Conservation (phyloP, 2,329 filamentous ascomycete genomes). For the Cercospora canescens region DNA sequence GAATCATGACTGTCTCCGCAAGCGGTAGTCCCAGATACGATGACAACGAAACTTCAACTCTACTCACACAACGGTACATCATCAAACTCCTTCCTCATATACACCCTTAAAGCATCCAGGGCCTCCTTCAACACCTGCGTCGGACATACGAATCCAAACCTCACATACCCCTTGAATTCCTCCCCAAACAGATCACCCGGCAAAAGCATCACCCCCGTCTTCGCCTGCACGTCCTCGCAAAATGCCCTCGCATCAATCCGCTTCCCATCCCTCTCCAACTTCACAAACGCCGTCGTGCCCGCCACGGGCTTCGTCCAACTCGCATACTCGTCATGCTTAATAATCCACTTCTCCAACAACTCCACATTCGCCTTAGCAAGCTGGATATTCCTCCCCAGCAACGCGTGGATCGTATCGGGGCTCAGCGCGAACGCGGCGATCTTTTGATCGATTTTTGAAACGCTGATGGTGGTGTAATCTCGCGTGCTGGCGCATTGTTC, state of each 20-base stretch:
- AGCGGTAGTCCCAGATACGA: neutral
- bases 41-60: neutral
- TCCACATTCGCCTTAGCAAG: slow-evolving; percentile 68
- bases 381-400: slow-evolving; percentile 64
- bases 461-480: slow-evolving; percentile 84
- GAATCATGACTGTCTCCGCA: neutral
- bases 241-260: slow-evolving; percentile 72
- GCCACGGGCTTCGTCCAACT: slow-evolving; percentile 74
- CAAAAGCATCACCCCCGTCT: slow-evolving; percentile 71
- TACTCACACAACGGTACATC: slow-evolving; percentile 42
- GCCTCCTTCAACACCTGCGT: slow-evolving; percentile 69
- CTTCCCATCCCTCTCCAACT: slow-evolving; percentile 62
- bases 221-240: slow-evolving; percentile 66
- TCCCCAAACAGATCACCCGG: slow-evolving; percentile 73
- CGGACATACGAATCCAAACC: slow-evolving; percentile 74
- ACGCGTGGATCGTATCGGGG: slow-evolving; percentile 60
- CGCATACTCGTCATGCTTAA: slow-evolving; percentile 62
- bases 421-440: slow-evolving; percentile 75
- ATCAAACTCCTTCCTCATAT: slow-evolving; percentile 58
- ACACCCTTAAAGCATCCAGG: slow-evolving; percentile 56
- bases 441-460: slow-evolving; percentile 78
- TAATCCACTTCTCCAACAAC: slow-evolving; percentile 67
- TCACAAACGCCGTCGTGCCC: slow-evolving; percentile 77
- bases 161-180: slow-evolving; percentile 73
- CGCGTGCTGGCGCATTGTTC: slow-evolving; percentile 63